A percentile compares a stretch with the other conserved stretches of the same genome.
Conservation (phyloP, 495 filamentous ascomycete genomes). For the Aeminium ludgeri region DNA sequence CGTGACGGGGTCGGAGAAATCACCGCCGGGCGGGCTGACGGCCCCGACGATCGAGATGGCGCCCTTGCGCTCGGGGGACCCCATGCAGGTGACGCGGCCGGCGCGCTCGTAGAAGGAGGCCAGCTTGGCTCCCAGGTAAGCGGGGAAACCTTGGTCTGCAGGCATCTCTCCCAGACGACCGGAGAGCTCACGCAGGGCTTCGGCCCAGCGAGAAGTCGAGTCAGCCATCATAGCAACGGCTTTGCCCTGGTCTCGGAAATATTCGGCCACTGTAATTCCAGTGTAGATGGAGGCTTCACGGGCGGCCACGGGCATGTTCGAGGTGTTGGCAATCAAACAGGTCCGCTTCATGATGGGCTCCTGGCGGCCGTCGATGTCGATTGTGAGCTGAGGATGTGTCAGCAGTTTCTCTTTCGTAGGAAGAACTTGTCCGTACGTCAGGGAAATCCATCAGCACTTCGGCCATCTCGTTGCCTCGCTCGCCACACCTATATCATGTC, state of each 20-base stretch:
- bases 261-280: conserved; percentile 93
- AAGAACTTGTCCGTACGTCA: conserved; percentile 32
- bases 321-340: conserved; percentile 94
- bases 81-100: conserved; percentile 67
- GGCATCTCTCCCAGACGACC: conserved; percentile 99
- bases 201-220: conserved; percentile 95
- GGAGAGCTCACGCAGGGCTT: conserved; percentile 95
- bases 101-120: conserved; percentile 99
- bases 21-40: conserved; percentile 91
- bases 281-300: conserved; percentile 99
- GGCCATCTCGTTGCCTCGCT: conserved; percentile 98
- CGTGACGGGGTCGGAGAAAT: conserved; percentile 98
- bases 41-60: conserved; percentile 97
- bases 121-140: conserved; percentile 90
- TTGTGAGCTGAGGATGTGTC: conserved; percentile 45
- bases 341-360: conserved; percentile 99
- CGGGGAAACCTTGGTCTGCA: conserved; percentile 97
- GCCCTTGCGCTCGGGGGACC: conserved; percentile 71
- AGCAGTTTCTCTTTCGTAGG: conserved; percentile 4
- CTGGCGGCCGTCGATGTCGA: conserved; percentile 75
- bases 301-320: conserved; percentile 98
- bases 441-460: conserved; percentile 99
- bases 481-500: conserved; percentile 44
- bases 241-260: conserved; percentile 97
- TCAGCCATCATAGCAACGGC: conserved; percentile 99